Evolutionary conservation across 1,284 basidiomycete genomes (phyloP), one percentile per base, ranked within the genome.

Genomic region (Microbotryomycetes sp.): DNA sequence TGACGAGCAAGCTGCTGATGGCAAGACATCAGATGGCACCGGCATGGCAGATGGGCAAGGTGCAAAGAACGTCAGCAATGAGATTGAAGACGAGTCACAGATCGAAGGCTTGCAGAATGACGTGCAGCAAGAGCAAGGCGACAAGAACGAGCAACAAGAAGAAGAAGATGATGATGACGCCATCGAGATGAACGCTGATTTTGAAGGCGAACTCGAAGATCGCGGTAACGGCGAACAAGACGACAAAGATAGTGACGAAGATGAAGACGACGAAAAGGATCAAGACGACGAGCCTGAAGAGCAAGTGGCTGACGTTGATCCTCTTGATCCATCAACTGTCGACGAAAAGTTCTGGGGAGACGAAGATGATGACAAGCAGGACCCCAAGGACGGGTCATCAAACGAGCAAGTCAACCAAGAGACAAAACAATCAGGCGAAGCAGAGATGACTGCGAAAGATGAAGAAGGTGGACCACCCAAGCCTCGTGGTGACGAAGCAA

Each of bases 341-440:
- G 94, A 98, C 73, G 94, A 98, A 78, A 97, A 97, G 78, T 81
- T 98, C 69, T 97, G 96, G 94, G 91, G 87, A 36, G 88, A 92
- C 66, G 87, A 93, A 66, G 74, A 79, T 29, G 36, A 42, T 12
- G 79, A 81, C 12, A 70, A 77, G 4, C 76, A 80, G 54, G 82
- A 83, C 16, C 77, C 72, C 64, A 73, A 76, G 65, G 77, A 79
- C 60, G 77, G 77, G 59, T 73, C 36, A 42, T 42, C 76, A 59
- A 77, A 76, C 28, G 70, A 71, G 46, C 70, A 74, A 31, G 68
- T 73, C 57, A 82, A 83, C 58, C 80, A 82, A 73, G 77, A 80
- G 25, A 77, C 82, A 58, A 75, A 84, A 60, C 80, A 79, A 66
- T 80, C 82, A 2, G 75, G 80, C 30, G 79, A 86, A 45, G 82